Percentiles rank a stretch among this genome's conserved stretches.
Evolutionary conservation across 345 rosid species (phyloP).

Genomic region (Citrus australasica): DNA sequence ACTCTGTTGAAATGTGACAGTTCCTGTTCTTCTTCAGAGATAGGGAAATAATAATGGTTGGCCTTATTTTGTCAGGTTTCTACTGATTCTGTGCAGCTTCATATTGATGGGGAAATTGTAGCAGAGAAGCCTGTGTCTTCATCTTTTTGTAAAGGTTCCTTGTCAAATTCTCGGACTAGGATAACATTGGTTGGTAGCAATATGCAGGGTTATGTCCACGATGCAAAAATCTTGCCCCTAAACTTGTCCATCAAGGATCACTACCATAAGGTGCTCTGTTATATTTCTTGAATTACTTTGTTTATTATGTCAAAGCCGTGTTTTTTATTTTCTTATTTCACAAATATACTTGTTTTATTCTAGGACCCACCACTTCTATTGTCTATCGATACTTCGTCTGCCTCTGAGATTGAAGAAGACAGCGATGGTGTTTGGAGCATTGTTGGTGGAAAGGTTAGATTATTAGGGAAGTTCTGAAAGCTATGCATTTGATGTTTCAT

Average conservation of each 20-base stretch:
- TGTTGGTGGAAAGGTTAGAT: slow-evolving; percentile 73
- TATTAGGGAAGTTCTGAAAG: background rate
- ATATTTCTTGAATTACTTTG: slow-evolving; percentile 3
- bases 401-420: slow-evolving; percentile 61
- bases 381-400: slow-evolving; percentile 53
- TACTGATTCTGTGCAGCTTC: slow-evolving; percentile 43
- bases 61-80: slow-evolving; percentile 39
- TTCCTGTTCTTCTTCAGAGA: background rate
- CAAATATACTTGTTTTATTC: slow-evolving; percentile 19
- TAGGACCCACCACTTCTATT: slow-evolving; percentile 69
- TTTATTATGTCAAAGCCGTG: background rate
- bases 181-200: slow-evolving; percentile 43
- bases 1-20: background rate
- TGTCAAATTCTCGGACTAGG: slow-evolving; percentile 29
- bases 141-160: slow-evolving; percentile 26
- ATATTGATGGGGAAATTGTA: slow-evolving; percentile 52
- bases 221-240: slow-evolving; percentile 44
- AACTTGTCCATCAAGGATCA: slow-evolving; percentile 40
- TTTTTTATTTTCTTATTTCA: slow-evolving; percentile 4
- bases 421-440: slow-evolving; percentile 73
- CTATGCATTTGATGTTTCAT: background rate
- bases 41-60: slow-evolving; percentile 4
- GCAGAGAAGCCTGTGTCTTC: slow-evolving; percentile 48
- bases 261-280: slow-evolving; percentile 36
- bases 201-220: slow-evolving; percentile 57